Evolutionary conservation across 495 filamentous ascomycete species (phyloP).

Genomic region (Penicillium samsonianum): DNA sequence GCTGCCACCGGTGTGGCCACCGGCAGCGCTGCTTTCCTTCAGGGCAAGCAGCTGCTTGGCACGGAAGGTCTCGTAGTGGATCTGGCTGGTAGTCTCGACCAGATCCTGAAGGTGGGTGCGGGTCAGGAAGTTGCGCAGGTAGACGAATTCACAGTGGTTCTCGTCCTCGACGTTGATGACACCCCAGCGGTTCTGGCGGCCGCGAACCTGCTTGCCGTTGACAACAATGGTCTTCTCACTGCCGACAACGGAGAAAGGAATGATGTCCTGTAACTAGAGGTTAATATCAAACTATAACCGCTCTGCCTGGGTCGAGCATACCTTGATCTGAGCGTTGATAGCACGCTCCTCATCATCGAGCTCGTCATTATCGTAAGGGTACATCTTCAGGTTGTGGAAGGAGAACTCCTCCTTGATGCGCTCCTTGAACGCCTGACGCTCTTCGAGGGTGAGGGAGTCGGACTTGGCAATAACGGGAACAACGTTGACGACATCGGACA

Average conservation of each 20-base stretch:
- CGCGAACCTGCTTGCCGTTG: conserved; percentile 95
- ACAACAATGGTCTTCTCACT: conserved; percentile 98
- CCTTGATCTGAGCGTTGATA: conserved; percentile 94
- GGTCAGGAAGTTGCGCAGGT: conserved; percentile 95
- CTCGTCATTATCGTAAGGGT: conserved; percentile 99
- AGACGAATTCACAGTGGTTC: conserved; percentile 99
- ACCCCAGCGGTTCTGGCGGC: conserved; percentile 98
- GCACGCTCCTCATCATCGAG: conserved; percentile 94
- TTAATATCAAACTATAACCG: conserved; percentile 3
- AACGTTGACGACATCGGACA: conserved; percentile 98
- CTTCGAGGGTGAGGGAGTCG: conserved; percentile 93
- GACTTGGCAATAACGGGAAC: conserved; percentile 99
- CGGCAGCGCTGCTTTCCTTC: conserved; percentile 93
- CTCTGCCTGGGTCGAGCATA: conserved; percentile 39
- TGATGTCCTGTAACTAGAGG: conserved; percentile 69
- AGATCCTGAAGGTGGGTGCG: conserved; percentile 96
- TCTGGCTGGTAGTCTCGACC: conserved; percentile 99
- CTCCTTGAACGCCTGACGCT: conserved; percentile 94
- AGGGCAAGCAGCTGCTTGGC: conserved; percentile 97
- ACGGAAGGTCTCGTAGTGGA: conserved; percentile 99
- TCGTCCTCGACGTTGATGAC: conserved; percentile 99
- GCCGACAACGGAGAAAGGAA: conserved; percentile 97
- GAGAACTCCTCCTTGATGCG: conserved; percentile 99
- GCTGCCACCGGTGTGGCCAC: conserved; percentile 69
- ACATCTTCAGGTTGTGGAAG: conserved; percentile 99